Base-by-base conservation (phyloP, 139 green algal species). In the Tetradesmus obliquus region DNA sequence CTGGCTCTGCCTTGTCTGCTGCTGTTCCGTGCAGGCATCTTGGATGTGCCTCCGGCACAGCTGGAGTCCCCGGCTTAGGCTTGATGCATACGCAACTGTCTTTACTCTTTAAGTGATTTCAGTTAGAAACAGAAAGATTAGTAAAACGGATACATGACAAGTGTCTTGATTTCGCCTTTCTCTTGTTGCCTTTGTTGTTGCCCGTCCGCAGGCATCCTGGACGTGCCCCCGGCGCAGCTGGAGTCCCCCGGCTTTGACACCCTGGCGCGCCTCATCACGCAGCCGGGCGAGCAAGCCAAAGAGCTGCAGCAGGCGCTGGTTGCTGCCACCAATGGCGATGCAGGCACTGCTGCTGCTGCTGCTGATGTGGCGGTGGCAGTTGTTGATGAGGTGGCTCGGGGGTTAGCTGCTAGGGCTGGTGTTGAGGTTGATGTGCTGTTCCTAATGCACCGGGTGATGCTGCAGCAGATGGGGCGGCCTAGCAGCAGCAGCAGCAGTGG, bases 261-360 rank as follows among this genome's bases (percentile, higher is more conserved):
- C 12, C n/a, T 97, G 12, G 12, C 93, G 60, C 79, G 82, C 57
- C 89, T 97, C 83, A 58, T 95, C 32, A 86, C 94, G 10, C 94
- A 87, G 60, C 95, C 95, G 5, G 93, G 81, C 12, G 94, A 96
- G n/a, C 95, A 97, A 87, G 86, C 89, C n/a, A n/a, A 69, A 19
- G 95, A 97, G 94, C 92, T 97, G 74, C 91, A 94, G 85, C 60
- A 85, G 10, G 93, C 93, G 17, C 92, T 97, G 58, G 3, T 60
- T 1, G 53, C 79, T 3, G 81, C 95, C 17, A 71, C 86, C 45
- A 91, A 60, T n/a, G 17, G 12, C n/a, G 86, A 86, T 74, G 15
- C 1, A 6, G 86, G 53, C 20, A 90, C 89, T 66, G 54, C 90
- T 19, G 91, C 87, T 76, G 94, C 91, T 19, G 93, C 93, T 13